Evolutionary conservation across 208 protist species (phyloP).

Genomic region (Acanthamoeba lenticulata): DNA sequence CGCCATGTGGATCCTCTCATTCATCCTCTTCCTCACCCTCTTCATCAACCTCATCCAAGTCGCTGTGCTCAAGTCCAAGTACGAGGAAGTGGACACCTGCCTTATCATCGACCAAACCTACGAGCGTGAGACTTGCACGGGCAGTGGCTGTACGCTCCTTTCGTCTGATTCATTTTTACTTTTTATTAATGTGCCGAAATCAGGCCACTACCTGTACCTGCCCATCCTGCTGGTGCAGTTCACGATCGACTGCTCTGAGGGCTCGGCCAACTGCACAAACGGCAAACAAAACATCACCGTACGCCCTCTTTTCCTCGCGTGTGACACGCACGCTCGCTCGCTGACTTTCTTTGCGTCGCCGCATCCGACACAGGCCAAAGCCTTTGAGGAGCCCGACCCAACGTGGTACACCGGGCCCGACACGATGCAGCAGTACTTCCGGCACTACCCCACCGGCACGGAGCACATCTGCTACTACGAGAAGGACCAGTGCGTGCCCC

Average conservation of each 20-base stretch:
- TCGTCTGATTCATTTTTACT: neutral
- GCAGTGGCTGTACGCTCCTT: neutral
- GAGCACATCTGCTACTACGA: constrained; percentile 21
- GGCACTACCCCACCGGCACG: neutral
- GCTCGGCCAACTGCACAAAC: neutral
- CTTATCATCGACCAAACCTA: constrained; percentile 8
- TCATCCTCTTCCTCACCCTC: constrained; percentile 20
- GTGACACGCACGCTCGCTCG: neutral
- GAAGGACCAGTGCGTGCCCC: neutral
- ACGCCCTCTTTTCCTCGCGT: neutral
- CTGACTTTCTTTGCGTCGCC: neutral
- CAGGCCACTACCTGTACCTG: constrained; percentile 9
- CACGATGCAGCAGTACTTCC: constrained; percentile 8
- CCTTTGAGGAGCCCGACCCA: neutral
- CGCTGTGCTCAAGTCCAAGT: neutral
- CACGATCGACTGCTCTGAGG: neutral
- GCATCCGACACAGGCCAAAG: neutral
- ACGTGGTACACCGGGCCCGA: neutral
- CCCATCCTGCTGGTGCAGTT: constrained; percentile 5
- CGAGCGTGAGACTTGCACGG: neutral
- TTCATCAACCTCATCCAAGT: constrained; percentile 30
- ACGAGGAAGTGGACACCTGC: constrained; percentile 3
- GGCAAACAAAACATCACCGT: neutral
- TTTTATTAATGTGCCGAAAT: neutral
- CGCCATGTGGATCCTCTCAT: neutral